Evolutionary conservation across 1,139 yeast species (phyloP).

Genomic region (Yamadazyma trypodendri): DNA sequence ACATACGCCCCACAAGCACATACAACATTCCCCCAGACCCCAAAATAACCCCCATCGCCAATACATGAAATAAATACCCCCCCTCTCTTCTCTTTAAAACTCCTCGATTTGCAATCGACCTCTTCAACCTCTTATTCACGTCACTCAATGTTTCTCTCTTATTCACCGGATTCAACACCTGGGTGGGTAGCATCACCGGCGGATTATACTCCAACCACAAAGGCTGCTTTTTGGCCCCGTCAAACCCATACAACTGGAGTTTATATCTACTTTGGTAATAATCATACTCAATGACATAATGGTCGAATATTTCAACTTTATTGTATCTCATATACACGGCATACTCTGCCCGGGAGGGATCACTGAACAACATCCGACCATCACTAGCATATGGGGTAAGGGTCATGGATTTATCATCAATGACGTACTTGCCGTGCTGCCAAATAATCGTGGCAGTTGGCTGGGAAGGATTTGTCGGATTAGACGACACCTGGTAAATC

Average conservation of each 20-base stretch:
- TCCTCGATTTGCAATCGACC: slow-evolving; percentile 72
- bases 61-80: slow-evolving; percentile 3
- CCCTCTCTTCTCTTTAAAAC: slow-evolving; percentile 38
- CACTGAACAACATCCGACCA: slow-evolving; percentile 30
- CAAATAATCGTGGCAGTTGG: slow-evolving; percentile 28
- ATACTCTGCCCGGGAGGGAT: slow-evolving; percentile 25
- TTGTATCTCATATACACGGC: slow-evolving; percentile 24
- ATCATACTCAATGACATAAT: slow-evolving; percentile 23
- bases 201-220: slow-evolving; percentile 30
- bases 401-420: slow-evolving; percentile 17
- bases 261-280: slow-evolving; percentile 20
- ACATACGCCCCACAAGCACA: too few relatives aligned
- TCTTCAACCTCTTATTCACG: slow-evolving; percentile 40
- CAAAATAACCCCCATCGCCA: neutral
- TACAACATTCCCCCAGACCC: too few relatives aligned
- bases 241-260: slow-evolving; percentile 26
- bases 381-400: slow-evolving; percentile 27
- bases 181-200: slow-evolving; percentile 29
- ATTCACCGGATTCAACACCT: slow-evolving; percentile 25
- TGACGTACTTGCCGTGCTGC: slow-evolving; percentile 29
- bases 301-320: slow-evolving; percentile 21
- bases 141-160: slow-evolving; percentile 10
- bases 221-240: slow-evolving; percentile 30
- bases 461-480: slow-evolving; percentile 26
- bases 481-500: slow-evolving; percentile 24